phyloP scores from a whole-genome alignment of 805 yeast genomes.

The Saccharomyces mikatae region DNA sequence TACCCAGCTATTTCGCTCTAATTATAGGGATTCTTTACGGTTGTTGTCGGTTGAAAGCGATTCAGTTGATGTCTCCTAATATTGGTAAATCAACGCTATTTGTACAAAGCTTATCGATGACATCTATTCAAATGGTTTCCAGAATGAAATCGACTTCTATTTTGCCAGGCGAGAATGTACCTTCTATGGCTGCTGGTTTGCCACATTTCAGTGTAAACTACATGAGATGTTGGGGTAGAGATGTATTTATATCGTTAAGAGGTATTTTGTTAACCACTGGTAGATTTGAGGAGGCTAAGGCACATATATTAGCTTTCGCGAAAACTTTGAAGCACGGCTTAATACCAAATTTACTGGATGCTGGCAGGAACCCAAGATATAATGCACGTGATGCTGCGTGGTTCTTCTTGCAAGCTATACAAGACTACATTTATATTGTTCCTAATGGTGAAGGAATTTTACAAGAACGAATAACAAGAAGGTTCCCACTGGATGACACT shows the following conservation, averaged over 20 bases:
- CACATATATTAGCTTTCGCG: slow-evolving; percentile 80
- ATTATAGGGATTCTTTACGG: slow-evolving; percentile 78
- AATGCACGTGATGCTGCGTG: slow-evolving; percentile 97
- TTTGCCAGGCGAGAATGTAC: slow-evolving; percentile 50
- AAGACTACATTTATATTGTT: slow-evolving; percentile 62
- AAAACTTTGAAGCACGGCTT: slow-evolving; percentile 89
- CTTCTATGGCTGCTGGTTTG: slow-evolving; percentile 89
- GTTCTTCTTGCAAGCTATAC: slow-evolving; percentile 86
- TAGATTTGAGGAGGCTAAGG: slow-evolving; percentile 67
- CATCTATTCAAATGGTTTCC: slow-evolving; percentile 85
- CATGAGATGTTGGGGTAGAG: slow-evolving; percentile 99
- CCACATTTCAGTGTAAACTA: slow-evolving; percentile 88
- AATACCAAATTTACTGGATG: slow-evolving; percentile 86
- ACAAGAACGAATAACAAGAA: slow-evolving; percentile 63
- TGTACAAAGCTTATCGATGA: slow-evolving; percentile 69
- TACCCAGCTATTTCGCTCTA: slow-evolving; percentile 82
- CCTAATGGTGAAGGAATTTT: slow-evolving; percentile 65
- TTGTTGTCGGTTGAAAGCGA: slow-evolving; percentile 63
- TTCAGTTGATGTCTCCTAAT: slow-evolving; percentile 44
- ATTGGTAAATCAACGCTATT: slow-evolving; percentile 61
- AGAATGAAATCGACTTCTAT: slow-evolving; percentile 65
- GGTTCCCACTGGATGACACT: slow-evolving; percentile 85
- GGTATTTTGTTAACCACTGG: slow-evolving; percentile 77
- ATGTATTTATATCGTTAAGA: slow-evolving; percentile 78
- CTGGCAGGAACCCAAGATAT: slow-evolving; percentile 88